A percentile compares a stretch with the other conserved stretches of the same genome.
phyloP scores from a whole-genome alignment of 2,329 filamentous ascomycete genomes.

The Fusarium globosum region DNA sequence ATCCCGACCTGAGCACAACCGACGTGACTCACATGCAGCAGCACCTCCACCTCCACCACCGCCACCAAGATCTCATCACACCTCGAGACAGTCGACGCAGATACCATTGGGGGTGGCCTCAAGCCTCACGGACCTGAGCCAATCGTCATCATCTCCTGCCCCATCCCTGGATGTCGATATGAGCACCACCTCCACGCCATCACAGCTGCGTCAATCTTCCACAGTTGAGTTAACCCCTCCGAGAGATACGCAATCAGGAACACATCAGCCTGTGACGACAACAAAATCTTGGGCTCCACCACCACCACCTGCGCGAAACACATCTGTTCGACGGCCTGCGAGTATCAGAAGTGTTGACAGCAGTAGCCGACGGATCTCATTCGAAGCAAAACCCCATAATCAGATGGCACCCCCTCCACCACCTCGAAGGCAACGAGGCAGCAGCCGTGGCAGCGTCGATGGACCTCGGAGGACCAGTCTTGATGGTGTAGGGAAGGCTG shows the following conservation, averaged over 20 bases:
- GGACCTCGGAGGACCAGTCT: constrained; percentile 49
- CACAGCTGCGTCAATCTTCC: constrained; percentile 20
- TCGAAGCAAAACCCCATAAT: constrained; percentile 46
- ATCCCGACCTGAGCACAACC: constrained; percentile 59
- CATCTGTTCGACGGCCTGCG: constrained; percentile 57
- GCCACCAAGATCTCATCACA: constrained; percentile 60
- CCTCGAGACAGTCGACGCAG: constrained; percentile 47
- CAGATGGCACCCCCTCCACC: constrained; percentile 56
- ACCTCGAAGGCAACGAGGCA: constrained; percentile 62
- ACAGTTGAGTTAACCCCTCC: constrained; percentile 16
- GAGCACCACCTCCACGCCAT: constrained; percentile 9
- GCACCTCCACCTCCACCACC: constrained; percentile 69
- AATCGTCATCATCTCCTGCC: constrained; percentile 33
- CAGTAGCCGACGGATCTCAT: constrained; percentile 44
- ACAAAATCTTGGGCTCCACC: constrained; percentile 50
- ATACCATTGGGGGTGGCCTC: constrained; percentile 37
- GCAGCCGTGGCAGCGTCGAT: constrained; percentile 58
- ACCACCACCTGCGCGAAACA: constrained; percentile 59
- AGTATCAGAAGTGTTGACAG: constrained; percentile 57
- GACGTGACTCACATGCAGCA: constrained; percentile 56
- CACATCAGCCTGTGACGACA: constrained; percentile 10
- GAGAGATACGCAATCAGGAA: constrained; percentile 28
- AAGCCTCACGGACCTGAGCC: constrained; percentile 49
- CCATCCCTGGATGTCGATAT: constrained; percentile 36
- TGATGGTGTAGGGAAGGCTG: constrained; percentile 43